Conservation (phyloP, 78 protist genomes). For the Cavenderia fasciculata region DNA sequence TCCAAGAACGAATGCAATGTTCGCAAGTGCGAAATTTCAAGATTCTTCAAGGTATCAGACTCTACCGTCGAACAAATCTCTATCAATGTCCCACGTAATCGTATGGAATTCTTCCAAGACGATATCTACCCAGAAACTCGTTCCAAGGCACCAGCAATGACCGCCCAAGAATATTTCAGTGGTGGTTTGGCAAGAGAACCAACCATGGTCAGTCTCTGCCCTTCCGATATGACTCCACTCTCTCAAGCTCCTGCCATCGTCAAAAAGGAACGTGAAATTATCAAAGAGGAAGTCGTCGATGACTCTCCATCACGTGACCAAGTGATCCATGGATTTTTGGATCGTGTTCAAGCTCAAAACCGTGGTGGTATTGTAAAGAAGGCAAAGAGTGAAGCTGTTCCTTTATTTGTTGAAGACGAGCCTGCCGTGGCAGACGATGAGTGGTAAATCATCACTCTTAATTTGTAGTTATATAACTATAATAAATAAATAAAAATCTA, state of each 20-base stretch:
- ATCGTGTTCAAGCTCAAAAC: conserved; percentile 16
- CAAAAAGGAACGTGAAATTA: conserved; percentile 26
- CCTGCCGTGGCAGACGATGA: no score
- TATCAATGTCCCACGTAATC: conserved; percentile 87
- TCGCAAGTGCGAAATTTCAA: conserved; percentile 83
- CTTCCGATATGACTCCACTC: conserved; percentile 37
- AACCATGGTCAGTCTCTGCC: conserved; percentile 20
- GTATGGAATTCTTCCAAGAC: conserved; percentile 88
- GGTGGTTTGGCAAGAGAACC: conserved; percentile 78
- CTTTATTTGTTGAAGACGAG: no score
- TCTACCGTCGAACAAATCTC: conserved; percentile 73
- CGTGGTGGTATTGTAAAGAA: no score
- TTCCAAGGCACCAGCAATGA: conserved; percentile 57
- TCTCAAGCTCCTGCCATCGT: conserved; percentile 59
- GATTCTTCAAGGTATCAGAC: conserved; percentile 55
- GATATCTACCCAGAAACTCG: conserved; percentile 89
- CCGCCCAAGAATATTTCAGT: conserved; percentile 87
- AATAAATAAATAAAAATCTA: no score
- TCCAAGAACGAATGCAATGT: conserved; percentile 80
- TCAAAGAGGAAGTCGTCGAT: conserved; percentile 5
- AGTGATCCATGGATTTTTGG: conserved; percentile 5
- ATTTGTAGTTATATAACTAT: no score
- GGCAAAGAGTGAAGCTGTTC: no score
- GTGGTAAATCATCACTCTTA: no score
- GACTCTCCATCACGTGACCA: conserved; percentile 46